Conservation (phyloP, 148 eudicot genomes). For the Spergularia bocconei region DNA sequence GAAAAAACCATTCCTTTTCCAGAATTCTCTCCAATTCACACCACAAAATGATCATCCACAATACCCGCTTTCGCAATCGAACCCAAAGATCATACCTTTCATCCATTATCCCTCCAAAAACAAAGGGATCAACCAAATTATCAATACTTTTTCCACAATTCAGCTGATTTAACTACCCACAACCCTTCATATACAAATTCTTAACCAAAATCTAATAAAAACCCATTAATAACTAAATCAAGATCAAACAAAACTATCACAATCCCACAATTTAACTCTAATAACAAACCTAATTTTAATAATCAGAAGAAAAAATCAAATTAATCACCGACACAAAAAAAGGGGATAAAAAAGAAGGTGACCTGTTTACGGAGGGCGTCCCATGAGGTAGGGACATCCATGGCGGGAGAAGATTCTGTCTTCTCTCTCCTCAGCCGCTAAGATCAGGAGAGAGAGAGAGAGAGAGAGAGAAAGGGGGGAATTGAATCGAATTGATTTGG, state of each 20-base stretch:
- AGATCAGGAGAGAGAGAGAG: slow-evolving; percentile 22
- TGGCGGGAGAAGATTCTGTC: slow-evolving; percentile 22
- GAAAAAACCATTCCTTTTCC: too few species aligned
- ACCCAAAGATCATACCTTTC: background rate
- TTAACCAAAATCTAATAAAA: background rate
- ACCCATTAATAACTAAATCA: too few species aligned
- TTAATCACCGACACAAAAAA: background rate
- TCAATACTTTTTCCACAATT: background rate
- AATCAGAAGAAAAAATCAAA: background rate
- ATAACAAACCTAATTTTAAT: slow-evolving; percentile 1
- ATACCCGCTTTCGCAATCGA: background rate
- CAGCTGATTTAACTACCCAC: background rate
- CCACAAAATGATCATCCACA: background rate
- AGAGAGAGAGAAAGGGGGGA: slow-evolving; percentile 6
- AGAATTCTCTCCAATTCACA: too few species aligned
- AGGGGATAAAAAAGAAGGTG: background rate
- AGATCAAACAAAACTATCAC: background rate
- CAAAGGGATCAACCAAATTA: background rate
- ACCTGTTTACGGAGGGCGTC: slow-evolving; percentile 86
- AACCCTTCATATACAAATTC: background rate
- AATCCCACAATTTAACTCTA: background rate
- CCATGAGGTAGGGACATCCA: slow-evolving; percentile 83
- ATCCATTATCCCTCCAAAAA: background rate
- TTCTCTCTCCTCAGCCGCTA: slow-evolving; percentile 7
- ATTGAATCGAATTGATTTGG: background rate